phyloP scores from a whole-genome alignment of 1,284 basidiomycete genomes.

The Cryptococcus maquisensis region DNA sequence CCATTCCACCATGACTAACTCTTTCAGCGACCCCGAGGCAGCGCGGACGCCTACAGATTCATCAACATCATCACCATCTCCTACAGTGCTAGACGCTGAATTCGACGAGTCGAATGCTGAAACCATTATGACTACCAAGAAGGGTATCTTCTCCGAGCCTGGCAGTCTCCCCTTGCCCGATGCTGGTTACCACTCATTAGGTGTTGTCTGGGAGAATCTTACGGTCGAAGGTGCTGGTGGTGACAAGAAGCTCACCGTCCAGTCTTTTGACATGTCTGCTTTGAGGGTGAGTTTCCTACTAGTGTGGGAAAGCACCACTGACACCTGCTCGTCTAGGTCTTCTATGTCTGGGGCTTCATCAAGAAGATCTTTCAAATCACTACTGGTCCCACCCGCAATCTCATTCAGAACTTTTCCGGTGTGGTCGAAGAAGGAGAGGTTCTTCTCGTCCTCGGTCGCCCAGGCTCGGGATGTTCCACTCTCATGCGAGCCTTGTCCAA shows the following conservation, averaged over 20 bases:
- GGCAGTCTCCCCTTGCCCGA: neutral
- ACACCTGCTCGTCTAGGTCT: neutral
- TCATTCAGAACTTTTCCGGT: neutral
- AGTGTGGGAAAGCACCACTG: neutral
- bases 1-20: too few species aligned
- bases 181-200: neutral
- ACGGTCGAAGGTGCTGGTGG: neutral
- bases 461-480: conserved; percentile 40
- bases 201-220: neutral
- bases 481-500: conserved; percentile 42
- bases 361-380: neutral
- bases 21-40: too few species aligned
- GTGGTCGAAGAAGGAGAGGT: conserved; percentile 16
- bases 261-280: neutral
- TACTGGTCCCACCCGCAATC: neutral
- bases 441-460: conserved; percentile 22
- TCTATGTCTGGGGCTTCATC: neutral
- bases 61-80: too few species aligned
- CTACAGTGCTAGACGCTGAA: too few species aligned
- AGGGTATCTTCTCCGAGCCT: neutral
- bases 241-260: neutral
- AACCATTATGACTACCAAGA: too few species aligned
- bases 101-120: too few species aligned
- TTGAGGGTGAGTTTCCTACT: neutral
- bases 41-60: too few species aligned